phyloP scores from a whole-genome alignment of 2,329 filamentous ascomycete genomes.

The Rutstroemia sp. region DNA sequence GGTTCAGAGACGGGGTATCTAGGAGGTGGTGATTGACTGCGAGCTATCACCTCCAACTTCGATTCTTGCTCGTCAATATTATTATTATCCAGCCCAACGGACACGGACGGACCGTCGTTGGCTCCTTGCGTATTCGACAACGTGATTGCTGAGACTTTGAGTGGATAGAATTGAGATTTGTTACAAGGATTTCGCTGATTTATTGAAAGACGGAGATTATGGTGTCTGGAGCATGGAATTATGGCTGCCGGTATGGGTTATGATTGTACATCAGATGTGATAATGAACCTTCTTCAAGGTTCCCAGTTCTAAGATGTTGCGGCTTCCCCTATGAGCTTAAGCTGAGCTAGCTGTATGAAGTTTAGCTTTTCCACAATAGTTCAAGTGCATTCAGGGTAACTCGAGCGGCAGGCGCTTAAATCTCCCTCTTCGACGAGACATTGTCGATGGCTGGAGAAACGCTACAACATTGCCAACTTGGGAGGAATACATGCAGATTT shows the following conservation, averaged over 20 bases:
- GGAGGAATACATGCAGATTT: no score
- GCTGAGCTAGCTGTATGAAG: no score
- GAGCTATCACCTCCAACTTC: conserved; percentile 31
- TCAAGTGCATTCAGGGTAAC: no score
- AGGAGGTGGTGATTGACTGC: conserved; percentile 47
- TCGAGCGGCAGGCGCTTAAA: no score
- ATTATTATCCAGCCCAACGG: conserved; percentile 32
- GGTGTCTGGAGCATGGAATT: not conserved
- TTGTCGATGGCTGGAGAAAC: no score
- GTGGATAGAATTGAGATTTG: conserved; percentile 9
- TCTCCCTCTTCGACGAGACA: no score
- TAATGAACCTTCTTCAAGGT: not conserved
- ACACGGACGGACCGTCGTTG: conserved; percentile 34
- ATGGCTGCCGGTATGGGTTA: not conserved
- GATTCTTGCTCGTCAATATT: conserved; percentile 20
- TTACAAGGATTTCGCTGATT: conserved; percentile 8
- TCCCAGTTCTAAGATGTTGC: no score
- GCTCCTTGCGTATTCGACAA: conserved; percentile 41
- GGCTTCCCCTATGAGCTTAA: no score
- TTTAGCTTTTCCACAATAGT: no score
- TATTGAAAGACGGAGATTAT: conserved; percentile 6
- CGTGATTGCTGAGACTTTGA: conserved; percentile 32
- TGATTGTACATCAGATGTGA: not conserved
- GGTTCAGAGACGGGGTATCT: conserved; percentile 49
- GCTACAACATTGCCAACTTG: no score